Evolutionary conservation across 371 early-diverging fungal genomes (phyloP).

Genomic region (Massospora cicadina): DNA sequence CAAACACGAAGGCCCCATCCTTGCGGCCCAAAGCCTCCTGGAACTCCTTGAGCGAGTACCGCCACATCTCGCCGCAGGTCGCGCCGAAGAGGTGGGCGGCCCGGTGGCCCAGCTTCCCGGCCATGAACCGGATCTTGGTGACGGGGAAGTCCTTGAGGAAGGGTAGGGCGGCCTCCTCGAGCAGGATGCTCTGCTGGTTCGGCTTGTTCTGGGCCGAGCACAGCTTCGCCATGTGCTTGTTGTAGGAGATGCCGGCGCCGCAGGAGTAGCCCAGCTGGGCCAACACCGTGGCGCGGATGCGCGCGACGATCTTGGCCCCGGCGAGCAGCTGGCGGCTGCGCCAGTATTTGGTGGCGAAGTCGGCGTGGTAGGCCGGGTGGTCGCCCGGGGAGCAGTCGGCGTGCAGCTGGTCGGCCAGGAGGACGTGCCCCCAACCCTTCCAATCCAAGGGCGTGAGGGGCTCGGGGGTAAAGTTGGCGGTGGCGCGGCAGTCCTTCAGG

Average conservation of each 20-base stretch:
- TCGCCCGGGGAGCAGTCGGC: not conserved
- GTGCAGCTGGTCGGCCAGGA: not conserved
- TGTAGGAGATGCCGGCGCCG: constrained; percentile 1
- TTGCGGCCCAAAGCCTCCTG: not conserved
- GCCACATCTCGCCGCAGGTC: not conserved
- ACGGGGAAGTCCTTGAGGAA: constrained; percentile 1
- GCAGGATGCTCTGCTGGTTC: constrained; percentile 1
- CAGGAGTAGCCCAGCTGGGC: constrained; percentile 5
- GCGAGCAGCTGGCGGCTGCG: not conserved
- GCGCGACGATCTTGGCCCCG: constrained; percentile 1
- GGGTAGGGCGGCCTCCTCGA: not conserved
- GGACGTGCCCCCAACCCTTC: not conserved
- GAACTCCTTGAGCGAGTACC: not conserved
- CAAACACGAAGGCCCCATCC: not conserved
- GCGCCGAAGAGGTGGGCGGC: not conserved
- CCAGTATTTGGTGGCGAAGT: not conserved
- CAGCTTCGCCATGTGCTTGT: not conserved
- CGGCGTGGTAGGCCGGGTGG: not conserved
- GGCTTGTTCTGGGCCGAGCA: constrained; percentile 6
- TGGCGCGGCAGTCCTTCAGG: not conserved
- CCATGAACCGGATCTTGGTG: constrained; percentile 1
- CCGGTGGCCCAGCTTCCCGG: not conserved
- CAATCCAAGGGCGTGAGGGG: not conserved
- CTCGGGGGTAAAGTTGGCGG: not conserved
- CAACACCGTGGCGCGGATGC: not conserved